These are phyloP conservation scores for Petrea volubilis DNA, from an alignment of 257 asterid genomes.

Conservation along the genomic window DNA sequence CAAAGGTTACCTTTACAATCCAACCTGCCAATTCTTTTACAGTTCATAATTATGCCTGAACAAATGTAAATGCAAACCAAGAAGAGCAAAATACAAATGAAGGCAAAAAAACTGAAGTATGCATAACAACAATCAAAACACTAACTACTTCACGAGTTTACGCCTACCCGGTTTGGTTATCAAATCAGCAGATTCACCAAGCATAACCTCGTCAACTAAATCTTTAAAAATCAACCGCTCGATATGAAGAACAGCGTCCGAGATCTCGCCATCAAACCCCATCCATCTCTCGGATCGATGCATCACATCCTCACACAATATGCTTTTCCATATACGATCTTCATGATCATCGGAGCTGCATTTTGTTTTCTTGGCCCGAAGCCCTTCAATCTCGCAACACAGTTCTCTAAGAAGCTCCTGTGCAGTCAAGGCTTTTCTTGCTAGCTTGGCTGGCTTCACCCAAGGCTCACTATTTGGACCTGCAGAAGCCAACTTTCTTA, in stretches of 20 bases:
- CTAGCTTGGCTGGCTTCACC: conserved; percentile 37
- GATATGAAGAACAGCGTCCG: conserved; percentile 73
- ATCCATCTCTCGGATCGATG: conserved; percentile 59
- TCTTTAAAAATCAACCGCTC: conserved; percentile 88
- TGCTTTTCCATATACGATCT: conserved; percentile 57
- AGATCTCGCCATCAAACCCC: conserved; percentile 44
- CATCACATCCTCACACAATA: conserved; percentile 61
- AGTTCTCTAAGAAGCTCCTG: conserved; percentile 78
- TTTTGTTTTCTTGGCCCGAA: conserved; percentile 41
- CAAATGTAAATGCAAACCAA: conserved; percentile 9
- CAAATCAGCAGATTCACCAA: conserved; percentile 59
- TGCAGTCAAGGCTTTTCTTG: conserved; percentile 48
- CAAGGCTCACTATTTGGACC: conserved; percentile 43
- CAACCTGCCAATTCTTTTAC: conserved; percentile 15
- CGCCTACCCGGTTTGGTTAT: conserved; percentile 48
- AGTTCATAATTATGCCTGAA: background rate
- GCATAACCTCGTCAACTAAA: conserved; percentile 75
- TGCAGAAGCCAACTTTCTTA: conserved; percentile 40
- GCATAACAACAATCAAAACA: background rate
- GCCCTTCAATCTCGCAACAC: conserved; percentile 71
- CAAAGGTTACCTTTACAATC: conserved; percentile 19
- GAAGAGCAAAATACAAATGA: background rate
- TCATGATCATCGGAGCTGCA: conserved; percentile 50
- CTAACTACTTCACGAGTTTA: conserved; percentile 45
- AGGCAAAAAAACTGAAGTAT: background rate